A percentile compares a stretch with the other conserved stretches of the same genome.
phyloP scores from a whole-genome alignment of 2,329 filamentous ascomycete genomes.

The Huntiella savannae region DNA sequence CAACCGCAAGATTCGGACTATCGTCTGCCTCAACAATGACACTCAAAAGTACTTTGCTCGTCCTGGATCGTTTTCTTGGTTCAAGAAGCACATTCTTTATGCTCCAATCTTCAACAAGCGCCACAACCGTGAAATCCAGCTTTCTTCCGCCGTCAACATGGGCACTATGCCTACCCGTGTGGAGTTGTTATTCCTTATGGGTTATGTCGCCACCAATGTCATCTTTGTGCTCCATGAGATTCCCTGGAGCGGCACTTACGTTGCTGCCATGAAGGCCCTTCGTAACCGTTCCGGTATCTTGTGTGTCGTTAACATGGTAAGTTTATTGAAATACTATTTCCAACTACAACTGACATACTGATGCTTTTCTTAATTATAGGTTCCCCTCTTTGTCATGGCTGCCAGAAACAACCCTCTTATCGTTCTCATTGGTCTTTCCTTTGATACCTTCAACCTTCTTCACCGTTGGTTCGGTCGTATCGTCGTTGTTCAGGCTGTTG shows the following conservation, averaged over 20 bases:
- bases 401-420: constrained; percentile 90
- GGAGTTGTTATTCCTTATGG: constrained; percentile 35
- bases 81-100: constrained; percentile 24
- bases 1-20: constrained; percentile 48
- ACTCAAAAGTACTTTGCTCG: constrained; percentile 53
- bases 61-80: constrained; percentile 10
- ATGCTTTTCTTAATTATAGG: constrained; percentile 5
- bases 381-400: constrained; percentile 67
- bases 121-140: constrained; percentile 46
- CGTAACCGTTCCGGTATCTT: constrained; percentile 73
- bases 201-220: constrained; percentile 41
- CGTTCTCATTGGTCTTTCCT: constrained; percentile 61
- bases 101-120: constrained; percentile 45
- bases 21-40: constrained; percentile 61
- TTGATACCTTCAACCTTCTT: constrained; percentile 81
- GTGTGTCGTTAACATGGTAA: constrained; percentile 71
- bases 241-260: constrained; percentile 24
- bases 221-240: constrained; percentile 51
- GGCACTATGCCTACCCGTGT: constrained; percentile 47
- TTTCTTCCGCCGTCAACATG: constrained; percentile 39
- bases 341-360: not conserved
- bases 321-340: not conserved
- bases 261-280: constrained; percentile 35
- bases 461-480: constrained; percentile 60
- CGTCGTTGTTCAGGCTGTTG: constrained; percentile 44